phyloP scores from a whole-genome alignment of 176 grass and related monocot species.

The Eleusine coracana region DNA sequence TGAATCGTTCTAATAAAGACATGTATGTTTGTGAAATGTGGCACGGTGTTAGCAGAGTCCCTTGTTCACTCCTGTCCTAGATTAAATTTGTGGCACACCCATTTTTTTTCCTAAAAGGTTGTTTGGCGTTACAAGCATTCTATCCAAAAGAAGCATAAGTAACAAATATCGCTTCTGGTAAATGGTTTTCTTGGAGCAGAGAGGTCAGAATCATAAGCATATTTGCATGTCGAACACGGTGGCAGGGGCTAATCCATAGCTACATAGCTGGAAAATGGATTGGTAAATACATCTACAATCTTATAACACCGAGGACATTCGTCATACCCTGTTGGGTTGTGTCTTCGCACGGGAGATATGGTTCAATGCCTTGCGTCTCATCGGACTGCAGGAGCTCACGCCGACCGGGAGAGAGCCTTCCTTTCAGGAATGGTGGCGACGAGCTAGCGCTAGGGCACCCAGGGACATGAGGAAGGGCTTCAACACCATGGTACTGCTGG shows the following conservation, averaged over 20 bases:
- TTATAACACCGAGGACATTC: not conserved
- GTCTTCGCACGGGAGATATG: too few relatives aligned
- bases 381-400: too few relatives aligned
- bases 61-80: not conserved
- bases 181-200: too few relatives aligned
- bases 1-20: not conserved
- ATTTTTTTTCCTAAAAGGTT: not conserved
- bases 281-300: not conserved
- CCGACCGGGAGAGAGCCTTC: too few relatives aligned
- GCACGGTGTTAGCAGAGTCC: not conserved
- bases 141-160: too few relatives aligned
- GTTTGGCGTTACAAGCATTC: not conserved
- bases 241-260: not conserved
- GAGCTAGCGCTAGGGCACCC: too few relatives aligned
- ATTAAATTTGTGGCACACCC: not conserved
- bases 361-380: too few relatives aligned
- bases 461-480: too few relatives aligned
- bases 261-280: not conserved
- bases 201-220: not conserved
- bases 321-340: too few relatives aligned
- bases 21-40: not conserved
- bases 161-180: too few relatives aligned
- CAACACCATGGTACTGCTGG: too few relatives aligned
- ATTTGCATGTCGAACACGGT: not conserved
- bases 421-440: too few relatives aligned